Evolutionary conservation across 2,329 filamentous ascomycete genomes (phyloP).

Genomic region (Clonostachys rhizophaga): DNA sequence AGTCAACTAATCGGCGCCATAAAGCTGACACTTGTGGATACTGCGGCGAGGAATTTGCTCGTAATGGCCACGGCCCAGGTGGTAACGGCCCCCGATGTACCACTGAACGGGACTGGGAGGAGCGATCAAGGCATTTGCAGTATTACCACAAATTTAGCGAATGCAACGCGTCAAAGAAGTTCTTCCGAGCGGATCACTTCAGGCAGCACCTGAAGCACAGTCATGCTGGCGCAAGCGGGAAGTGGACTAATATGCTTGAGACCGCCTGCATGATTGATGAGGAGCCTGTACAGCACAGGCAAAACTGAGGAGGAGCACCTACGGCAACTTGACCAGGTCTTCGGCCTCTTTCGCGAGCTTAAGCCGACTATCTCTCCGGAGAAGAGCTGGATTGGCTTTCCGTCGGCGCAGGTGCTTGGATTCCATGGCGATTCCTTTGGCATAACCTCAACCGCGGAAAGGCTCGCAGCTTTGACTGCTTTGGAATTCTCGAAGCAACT

Average conservation of each 20-base stretch:
- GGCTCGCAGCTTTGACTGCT: too few relatives aligned
- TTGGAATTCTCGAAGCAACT: too few relatives aligned
- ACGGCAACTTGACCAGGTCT: too few relatives aligned
- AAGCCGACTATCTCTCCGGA: too few relatives aligned
- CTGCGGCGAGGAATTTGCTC: slow-evolving; percentile 83
- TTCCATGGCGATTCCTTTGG: too few relatives aligned
- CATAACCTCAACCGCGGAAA: too few relatives aligned
- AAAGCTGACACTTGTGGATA: slow-evolving; percentile 85
- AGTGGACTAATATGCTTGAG: slow-evolving; percentile 98
- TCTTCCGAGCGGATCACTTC: slow-evolving; percentile 96
- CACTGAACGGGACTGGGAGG: slow-evolving; percentile 85
- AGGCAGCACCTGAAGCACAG: slow-evolving; percentile 97
- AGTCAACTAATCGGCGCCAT: slow-evolving; percentile 63
- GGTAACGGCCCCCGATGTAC: slow-evolving; percentile 35
- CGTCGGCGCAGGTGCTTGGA: too few relatives aligned
- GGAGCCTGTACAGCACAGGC: too few relatives aligned
- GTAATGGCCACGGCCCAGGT: slow-evolving; percentile 35
- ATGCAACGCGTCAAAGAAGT: slow-evolving; percentile 98
- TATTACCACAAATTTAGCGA: slow-evolving; percentile 94
- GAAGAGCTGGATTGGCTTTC: too few relatives aligned
- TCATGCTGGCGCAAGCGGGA: slow-evolving; percentile 90
- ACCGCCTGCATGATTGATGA: slow-evolving; percentile 93
- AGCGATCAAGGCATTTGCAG: slow-evolving; percentile 80
- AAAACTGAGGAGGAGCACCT: too few relatives aligned
- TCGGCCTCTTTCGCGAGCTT: too few relatives aligned